phyloP scores from a whole-genome alignment of 2,329 filamentous ascomycete species.

The Ambrosiella cleistominuta region DNA sequence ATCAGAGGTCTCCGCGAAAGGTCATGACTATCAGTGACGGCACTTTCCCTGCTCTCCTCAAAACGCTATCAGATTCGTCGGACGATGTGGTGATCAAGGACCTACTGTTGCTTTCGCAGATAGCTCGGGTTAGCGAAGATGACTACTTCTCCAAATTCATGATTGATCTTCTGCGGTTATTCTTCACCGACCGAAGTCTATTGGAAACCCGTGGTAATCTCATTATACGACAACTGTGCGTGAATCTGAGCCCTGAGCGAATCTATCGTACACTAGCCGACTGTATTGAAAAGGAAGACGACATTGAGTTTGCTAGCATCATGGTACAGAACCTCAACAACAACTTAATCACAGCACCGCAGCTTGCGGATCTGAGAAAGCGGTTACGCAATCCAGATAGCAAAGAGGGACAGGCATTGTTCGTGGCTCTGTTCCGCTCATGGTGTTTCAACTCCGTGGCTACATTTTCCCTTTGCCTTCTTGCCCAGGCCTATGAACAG shows the following conservation, averaged over 20 bases:
- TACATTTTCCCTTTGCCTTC: constrained; percentile 85
- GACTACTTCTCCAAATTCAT: constrained; percentile 97
- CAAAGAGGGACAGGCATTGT: constrained; percentile 86
- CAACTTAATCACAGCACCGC: constrained; percentile 92
- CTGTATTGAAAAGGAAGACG: constrained; percentile 93
- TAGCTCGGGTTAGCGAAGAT: constrained; percentile 90
- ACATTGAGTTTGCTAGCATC: constrained; percentile 95
- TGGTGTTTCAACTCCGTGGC: constrained; percentile 99
- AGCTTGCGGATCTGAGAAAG: constrained; percentile 79
- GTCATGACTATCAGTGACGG: constrained; percentile 92
- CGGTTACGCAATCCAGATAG: constrained; percentile 78
- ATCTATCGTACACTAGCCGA: constrained; percentile 94
- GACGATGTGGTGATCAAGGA: constrained; percentile 94
- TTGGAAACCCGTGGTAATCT: constrained; percentile 86
- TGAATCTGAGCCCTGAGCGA: constrained; percentile 79
- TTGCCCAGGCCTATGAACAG: constrained; percentile 95
- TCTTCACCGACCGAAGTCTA: constrained; percentile 81
- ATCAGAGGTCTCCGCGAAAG: constrained; percentile 83
- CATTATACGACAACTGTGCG: constrained; percentile 87
- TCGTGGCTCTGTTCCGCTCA: constrained; percentile 81
- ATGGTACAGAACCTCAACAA: constrained; percentile 99
- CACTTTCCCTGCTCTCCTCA: constrained; percentile 86
- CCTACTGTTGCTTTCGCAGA: constrained; percentile 81
- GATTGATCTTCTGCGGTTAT: constrained; percentile 87
- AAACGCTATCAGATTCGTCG: constrained; percentile 86